Base-by-base conservation (phyloP, 768 basidiomycete species). In the Lactarius hengduanensis region DNA sequence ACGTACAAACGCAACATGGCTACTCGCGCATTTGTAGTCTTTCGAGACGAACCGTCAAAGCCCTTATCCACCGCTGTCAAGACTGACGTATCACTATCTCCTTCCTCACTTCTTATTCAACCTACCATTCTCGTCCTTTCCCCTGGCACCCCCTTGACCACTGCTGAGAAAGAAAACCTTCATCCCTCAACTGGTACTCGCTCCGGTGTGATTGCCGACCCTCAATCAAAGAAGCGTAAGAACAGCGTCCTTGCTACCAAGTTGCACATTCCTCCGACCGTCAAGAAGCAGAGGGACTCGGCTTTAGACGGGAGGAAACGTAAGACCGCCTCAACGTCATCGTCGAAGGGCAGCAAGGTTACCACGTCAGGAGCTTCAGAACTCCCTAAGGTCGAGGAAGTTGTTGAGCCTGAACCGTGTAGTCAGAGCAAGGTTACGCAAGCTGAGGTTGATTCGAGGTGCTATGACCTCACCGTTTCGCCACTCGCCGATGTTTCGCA, bases 381-480 rank as follows among this genome's bases (percentile, higher is more conserved):
- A 15, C 62, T 69, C 8, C 50, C 66, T 30, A 63, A 4, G 59
- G 71, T 82, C n/a, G 82, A 86, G 32, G 82, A 86, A n/a, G 71
- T 80, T 60, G 78, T 90, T 28, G 83, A 82, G 41, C 85, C 86
- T 70, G 85, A 87, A 71, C 78, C 66, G 5, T 78, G 75, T 41
- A 73, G 73, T 71, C 84, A 85, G 71, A 76, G 63, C 16, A 81
- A 57, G 40, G 67, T 81, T 43, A 73, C 80, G 18, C 87, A 91
- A 72, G 80, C 80, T 3, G 76, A 80, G 50, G 85, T 88, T 61
- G 86, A 91, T 71, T 84, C 90, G n/a, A 83, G 83, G 59, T 91
- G 90, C 77, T 90, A 91, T 72, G 90, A 91, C 71, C 74, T 92
- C 69, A 92, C 90, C 5, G 90, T 92, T 69, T 79, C 83, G 72